Evolutionary conservation across 257 asterid genomes (phyloP), one percentile per base, ranked within the genome.

Genomic region (Handroanthus guayacan): DNA sequence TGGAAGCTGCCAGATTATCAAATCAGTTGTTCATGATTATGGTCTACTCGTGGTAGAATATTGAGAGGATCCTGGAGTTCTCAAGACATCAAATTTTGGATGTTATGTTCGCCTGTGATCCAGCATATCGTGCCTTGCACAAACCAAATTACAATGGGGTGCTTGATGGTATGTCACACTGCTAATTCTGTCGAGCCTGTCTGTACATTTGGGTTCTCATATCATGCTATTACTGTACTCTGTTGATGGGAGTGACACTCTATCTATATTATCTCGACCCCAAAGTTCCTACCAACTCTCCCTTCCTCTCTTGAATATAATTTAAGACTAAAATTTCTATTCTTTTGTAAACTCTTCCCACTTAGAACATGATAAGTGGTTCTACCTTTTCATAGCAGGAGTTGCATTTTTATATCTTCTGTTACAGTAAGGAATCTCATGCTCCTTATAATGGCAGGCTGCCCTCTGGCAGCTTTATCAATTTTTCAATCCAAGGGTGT

Each of bases 21-120:
- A 60, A 73, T 55, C 63, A 62, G 56, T 80, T 83, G 61, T 36
- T 55, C 71, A 69, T 83, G 78, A 81, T 77, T 47, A 41, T 72
- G 71, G 69, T 83, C 74, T 83, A 65, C 76, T 66, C 71, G 69
- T 83, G 20, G 78, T 89, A 95, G 99, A 86, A 87, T 76, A 95
- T 95, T 80, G 98, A 95, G 83, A 91, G 99, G 89, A 91, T 95
- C 82, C 75, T 90, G 86, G 99, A 95, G 75, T 93, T 95, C 88
- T 87, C 99, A 54, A 89, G 99, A 84, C 97, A 87, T 87, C 99
- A 91, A 82, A 90, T 95, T 69, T 72, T 84, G 88, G 97, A 91
- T 85, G 88, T 90, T 78, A 95, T 95, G 96, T 84, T 84, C 65
- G 91, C 97, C 67, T 87, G 87, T 87, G 99, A 95, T 91, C 95